Conservation (phyloP, 768 basidiomycete species). For the Termitomyces sp. region DNA sequence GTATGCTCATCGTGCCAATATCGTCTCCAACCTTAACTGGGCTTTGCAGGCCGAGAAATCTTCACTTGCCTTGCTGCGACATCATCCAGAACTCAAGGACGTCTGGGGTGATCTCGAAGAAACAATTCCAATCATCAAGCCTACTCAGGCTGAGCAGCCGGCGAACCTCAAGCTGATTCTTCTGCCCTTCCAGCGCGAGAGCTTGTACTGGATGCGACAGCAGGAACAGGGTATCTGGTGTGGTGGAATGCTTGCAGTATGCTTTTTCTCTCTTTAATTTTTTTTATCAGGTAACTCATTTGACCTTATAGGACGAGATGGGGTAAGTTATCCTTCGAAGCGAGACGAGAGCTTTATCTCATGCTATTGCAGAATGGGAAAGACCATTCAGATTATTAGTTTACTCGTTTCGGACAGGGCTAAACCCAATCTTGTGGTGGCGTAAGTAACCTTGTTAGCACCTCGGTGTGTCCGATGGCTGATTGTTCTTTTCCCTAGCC, state of each 20-base stretch:
- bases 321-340: conserved; percentile 47
- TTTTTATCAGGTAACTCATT: neutral
- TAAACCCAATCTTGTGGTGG: conserved; percentile 89
- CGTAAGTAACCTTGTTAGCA: conserved; percentile 46
- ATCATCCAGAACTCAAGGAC: conserved; percentile 78
- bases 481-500: conserved; percentile 23
- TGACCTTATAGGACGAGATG: conserved; percentile 73
- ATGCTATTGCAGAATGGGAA: conserved; percentile 65
- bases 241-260: conserved; percentile 89
- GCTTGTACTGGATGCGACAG: conserved; percentile 92
- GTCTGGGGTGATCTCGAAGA: conserved; percentile 87
- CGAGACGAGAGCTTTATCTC: neutral
- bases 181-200: conserved; percentile 94
- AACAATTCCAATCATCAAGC: conserved; percentile 55
- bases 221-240: conserved; percentile 87
- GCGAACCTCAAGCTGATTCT: conserved; percentile 78
- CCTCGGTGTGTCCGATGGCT: conserved; percentile 26
- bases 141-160: conserved; percentile 76
- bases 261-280: conserved; percentile 21
- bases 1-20: conserved; percentile 17
- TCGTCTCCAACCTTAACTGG: neutral
- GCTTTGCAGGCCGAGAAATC: conserved; percentile 66
- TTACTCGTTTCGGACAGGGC: conserved; percentile 74
- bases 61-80: conserved; percentile 53
- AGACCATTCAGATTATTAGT: conserved; percentile 96